phyloP scores from a whole-genome alignment of 2,329 filamentous ascomycete species.

The Aureobasidium sp. region DNA sequence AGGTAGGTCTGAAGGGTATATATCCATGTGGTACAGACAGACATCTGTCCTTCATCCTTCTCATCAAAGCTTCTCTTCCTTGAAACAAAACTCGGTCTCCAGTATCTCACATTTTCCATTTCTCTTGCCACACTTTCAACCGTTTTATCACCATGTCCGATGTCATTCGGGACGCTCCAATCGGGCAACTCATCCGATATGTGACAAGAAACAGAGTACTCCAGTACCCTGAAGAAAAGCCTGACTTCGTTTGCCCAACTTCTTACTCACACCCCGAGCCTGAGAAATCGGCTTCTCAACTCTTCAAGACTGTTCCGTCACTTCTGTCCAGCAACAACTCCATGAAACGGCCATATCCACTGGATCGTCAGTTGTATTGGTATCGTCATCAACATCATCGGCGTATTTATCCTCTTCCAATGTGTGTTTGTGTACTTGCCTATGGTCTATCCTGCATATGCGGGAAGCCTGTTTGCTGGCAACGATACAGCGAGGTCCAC shows the following conservation, averaged over 20 bases:
- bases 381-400: constrained; percentile 29
- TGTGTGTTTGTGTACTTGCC: constrained; percentile 32
- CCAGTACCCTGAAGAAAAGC: constrained; percentile 42
- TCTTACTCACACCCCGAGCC: constrained; percentile 26
- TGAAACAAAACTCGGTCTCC: too few species aligned
- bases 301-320: neutral
- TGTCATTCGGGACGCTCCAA: constrained; percentile 35
- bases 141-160: constrained; percentile 20
- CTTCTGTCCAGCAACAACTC: neutral
- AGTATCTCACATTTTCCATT: neutral
- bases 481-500: constrained; percentile 51
- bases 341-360: constrained; percentile 21
- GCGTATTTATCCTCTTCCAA: constrained; percentile 34
- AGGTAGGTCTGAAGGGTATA: neutral
- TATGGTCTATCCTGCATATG: constrained; percentile 32
- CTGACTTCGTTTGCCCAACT: constrained; percentile 44
- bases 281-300: neutral
- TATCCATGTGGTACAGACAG: neutral
- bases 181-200: constrained; percentile 38
- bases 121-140: neutral
- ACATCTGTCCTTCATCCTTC: neutral
- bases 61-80: neutral
- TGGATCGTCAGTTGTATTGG: constrained; percentile 34
- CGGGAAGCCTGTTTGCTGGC: constrained; percentile 50
- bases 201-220: constrained; percentile 34